phyloP scores from a whole-genome alignment of 352 stramenopile genomes.

The Phytophthora pluvialis region DNA sequence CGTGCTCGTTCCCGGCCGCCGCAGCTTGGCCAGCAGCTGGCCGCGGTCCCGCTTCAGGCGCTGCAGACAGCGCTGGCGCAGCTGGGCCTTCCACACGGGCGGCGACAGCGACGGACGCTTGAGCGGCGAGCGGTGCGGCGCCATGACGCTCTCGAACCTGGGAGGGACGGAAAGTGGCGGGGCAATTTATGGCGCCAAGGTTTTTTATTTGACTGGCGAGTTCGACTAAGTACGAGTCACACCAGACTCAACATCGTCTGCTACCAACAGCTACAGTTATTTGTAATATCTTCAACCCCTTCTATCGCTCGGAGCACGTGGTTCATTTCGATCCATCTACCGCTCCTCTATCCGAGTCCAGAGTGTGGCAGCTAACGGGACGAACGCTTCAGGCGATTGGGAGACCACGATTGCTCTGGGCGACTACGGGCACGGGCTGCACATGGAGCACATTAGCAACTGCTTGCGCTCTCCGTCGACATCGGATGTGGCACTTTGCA shows the following conservation, averaged over 20 bases:
- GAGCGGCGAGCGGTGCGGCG: constrained; percentile 13
- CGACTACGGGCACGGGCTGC: too few species aligned
- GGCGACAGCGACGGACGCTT: constrained; percentile 64
- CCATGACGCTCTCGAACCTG: constrained; percentile 6
- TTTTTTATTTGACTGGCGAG: too few species aligned
- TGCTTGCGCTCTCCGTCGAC: constrained; percentile 60
- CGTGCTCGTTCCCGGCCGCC: constrained; percentile 48
- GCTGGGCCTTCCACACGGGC: constrained; percentile 78
- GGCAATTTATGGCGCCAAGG: background rate
- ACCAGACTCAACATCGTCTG: too few species aligned
- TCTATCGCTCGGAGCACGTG: too few species aligned
- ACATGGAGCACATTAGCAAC: constrained; percentile 60
- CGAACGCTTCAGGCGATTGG: too few species aligned
- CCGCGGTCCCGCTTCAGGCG: constrained; percentile 67
- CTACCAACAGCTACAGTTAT: too few species aligned
- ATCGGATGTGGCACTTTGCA: constrained; percentile 52
- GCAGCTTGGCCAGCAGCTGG: constrained; percentile 67
- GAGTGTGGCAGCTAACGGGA: too few species aligned
- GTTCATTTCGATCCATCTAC: too few species aligned
- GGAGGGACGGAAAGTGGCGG: background rate
- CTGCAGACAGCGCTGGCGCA: constrained; percentile 76
- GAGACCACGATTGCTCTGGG: too few species aligned
- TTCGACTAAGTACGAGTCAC: too few species aligned
- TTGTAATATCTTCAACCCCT: too few species aligned
- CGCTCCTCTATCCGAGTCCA: too few species aligned